A percentile compares a stretch with the other conserved stretches of the same genome.
These are phyloP conservation scores for Cyberlindnera bimundalis DNA, from an alignment of 805 yeast genomes.

Conservation along the genomic window DNA sequence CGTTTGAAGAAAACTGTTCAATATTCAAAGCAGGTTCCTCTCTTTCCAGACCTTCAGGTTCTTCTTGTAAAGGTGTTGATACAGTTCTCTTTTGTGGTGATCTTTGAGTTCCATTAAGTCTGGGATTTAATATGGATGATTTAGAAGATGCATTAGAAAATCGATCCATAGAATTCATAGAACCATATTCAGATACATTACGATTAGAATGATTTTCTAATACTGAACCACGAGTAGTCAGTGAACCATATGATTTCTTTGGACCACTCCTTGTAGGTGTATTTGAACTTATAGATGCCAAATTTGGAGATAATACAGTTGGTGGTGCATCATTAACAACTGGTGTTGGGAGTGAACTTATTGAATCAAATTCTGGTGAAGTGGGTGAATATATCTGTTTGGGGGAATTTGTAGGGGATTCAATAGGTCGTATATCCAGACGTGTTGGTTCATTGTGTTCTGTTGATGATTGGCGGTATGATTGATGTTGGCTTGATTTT, in stretches of 20 bases:
- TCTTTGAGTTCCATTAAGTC: background rate
- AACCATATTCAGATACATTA: slow-evolving; percentile 38
- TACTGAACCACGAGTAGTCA: slow-evolving; percentile 14
- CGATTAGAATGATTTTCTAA: slow-evolving; percentile 20
- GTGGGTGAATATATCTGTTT: slow-evolving; percentile 15
- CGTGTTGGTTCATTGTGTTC: background rate
- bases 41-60: slow-evolving; percentile 11
- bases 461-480: slow-evolving; percentile 1
- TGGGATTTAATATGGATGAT: slow-evolving; percentile 4
- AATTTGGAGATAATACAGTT: slow-evolving; percentile 6
- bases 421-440: background rate
- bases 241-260: slow-evolving; percentile 21
- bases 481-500: slow-evolving; percentile 1
- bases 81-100: slow-evolving; percentile 22
- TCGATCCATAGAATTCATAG: slow-evolving; percentile 18
- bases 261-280: background rate
- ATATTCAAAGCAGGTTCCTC: slow-evolving; percentile 4
- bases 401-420: background rate
- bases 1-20: background rate
- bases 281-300: background rate
- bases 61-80: slow-evolving; percentile 15
- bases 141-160: slow-evolving; percentile 4
- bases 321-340: slow-evolving; percentile 24
- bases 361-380: slow-evolving; percentile 31
- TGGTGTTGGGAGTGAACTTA: slow-evolving; percentile 47